phyloP scores from a whole-genome alignment of 2,329 filamentous ascomycete species.

The Aspergillus sp. region DNA sequence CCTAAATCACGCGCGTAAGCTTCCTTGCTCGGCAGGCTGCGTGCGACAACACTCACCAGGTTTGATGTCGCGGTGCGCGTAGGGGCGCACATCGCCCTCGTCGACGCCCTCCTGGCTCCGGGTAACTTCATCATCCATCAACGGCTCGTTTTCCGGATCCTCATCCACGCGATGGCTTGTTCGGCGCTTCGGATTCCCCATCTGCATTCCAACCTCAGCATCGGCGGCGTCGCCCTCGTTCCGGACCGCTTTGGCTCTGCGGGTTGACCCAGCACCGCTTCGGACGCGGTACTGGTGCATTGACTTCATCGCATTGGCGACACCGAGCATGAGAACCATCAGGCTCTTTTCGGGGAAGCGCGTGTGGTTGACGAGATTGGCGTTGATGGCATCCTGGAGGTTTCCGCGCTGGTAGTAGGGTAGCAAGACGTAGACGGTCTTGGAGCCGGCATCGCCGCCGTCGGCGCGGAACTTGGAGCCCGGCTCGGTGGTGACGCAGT shows the following conservation, averaged over 20 bases:
- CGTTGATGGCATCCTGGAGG: conserved; percentile 96
- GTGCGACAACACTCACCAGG: conserved; percentile 54
- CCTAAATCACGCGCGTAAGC: conserved; percentile 38
- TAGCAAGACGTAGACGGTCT: conserved; percentile 93
- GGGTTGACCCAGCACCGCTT: conserved; percentile 44
- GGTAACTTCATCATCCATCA: conserved; percentile 71
- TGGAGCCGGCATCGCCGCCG: conserved; percentile 55
- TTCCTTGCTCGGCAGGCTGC: not conserved
- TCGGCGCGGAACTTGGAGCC: conserved; percentile 46
- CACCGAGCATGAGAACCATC: conserved; percentile 84
- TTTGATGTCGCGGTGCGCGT: conserved; percentile 94
- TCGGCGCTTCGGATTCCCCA: conserved; percentile 30
- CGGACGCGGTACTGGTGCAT: conserved; percentile 83
- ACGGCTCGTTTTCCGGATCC: conserved; percentile 68
- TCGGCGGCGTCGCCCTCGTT: conserved; percentile 49
- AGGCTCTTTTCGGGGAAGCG: conserved; percentile 78
- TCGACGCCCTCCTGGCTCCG: conserved; percentile 58
- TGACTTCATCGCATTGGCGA: conserved; percentile 74
- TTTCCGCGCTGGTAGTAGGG: conserved; percentile 95
- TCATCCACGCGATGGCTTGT: conserved; percentile 40
- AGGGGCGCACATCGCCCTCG: conserved; percentile 63
- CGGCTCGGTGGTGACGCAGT: conserved; percentile 67
- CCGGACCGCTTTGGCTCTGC: conserved; percentile 47
- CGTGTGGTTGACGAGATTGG: conserved; percentile 91
- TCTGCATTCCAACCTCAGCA: conserved; percentile 29